Evolutionary conservation across 2,329 filamentous ascomycete genomes (phyloP), one percentile per base, ranked within the genome.

Genomic region (Plenodomus tracheiphilus): DNA sequence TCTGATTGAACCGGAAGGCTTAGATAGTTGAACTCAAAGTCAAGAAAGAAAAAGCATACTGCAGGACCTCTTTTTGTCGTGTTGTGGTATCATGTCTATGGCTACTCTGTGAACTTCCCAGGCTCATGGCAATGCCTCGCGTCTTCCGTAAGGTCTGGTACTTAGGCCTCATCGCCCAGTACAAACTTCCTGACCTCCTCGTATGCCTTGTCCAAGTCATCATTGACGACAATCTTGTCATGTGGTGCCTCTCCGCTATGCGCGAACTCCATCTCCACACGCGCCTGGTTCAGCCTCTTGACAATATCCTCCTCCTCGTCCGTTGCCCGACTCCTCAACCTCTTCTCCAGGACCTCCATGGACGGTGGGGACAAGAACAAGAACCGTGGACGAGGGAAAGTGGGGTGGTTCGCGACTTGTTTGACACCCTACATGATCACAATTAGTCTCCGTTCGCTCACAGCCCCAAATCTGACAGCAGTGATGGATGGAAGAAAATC

Each of bases 321-420:
- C 13, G 76, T 72, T 3, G 69, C 74, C 36, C 73, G 62, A 2
- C 71, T 70, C 30, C 75, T 71, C 42, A 84, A 58, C 25, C 78
- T 72, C 36, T 81, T 71, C 77, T 96, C 91, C 32, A 97, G 79
- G 41, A 85, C 81, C 63, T 88, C 84, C 58, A 88, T 75, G 3
- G 83, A 87, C 0, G 92, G 93, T 11, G 92, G 92, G 30, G 88
- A 84, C 53, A 97, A 82, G 74, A 96, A 96, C 58, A 96, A 75
- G 75, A 90, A 96, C 46, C 89, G 85, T 7, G 91, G 89, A 30
- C 65, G 67, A 47, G 85, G 81, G 54, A 92, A 82, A 60, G 80
- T 80, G 41, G 66, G 67, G 53, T 87, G 88, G 54, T 82, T 81
- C 73, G 91, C 91, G 66, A 97, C 89, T 75, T 97, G 92, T 78